Conservation (phyloP, 1,139 yeast genomes). For the Debaryomyces sp. region DNA sequence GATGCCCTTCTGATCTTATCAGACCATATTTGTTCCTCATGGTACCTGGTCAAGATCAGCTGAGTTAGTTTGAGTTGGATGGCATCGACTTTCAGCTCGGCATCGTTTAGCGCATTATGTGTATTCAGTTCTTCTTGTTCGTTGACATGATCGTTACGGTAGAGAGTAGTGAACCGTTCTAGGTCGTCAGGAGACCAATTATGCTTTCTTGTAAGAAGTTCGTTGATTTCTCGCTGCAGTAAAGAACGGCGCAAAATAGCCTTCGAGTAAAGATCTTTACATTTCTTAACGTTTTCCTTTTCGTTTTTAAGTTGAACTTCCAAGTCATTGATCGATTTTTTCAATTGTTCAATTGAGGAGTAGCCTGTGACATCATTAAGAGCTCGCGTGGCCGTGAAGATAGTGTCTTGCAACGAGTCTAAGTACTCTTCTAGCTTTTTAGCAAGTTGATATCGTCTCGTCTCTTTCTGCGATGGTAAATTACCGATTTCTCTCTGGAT, state of each 20-base stretch:
- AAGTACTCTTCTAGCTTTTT: constrained; percentile 53
- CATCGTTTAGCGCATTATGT: constrained; percentile 49
- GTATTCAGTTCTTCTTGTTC: constrained; percentile 62
- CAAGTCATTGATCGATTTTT: constrained; percentile 56
- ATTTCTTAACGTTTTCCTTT: constrained; percentile 49
- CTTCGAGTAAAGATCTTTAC: constrained; percentile 57
- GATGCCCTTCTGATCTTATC: constrained; percentile 93
- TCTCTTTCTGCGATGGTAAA: constrained; percentile 37
- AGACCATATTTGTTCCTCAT: constrained; percentile 98
- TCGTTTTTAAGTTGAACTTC: constrained; percentile 52
- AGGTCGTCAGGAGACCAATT: constrained; percentile 79
- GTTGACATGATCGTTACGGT: constrained; percentile 78
- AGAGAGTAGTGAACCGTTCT: constrained; percentile 80
- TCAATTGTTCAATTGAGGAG: constrained; percentile 73
- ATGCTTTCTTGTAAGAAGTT: constrained; percentile 80
- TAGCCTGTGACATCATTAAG: constrained; percentile 94
- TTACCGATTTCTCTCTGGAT: constrained; percentile 26
- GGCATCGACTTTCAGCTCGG: constrained; percentile 71
- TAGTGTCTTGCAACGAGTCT: constrained; percentile 65
- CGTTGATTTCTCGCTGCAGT: constrained; percentile 87
- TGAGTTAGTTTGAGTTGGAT: constrained; percentile 70
- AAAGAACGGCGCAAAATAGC: constrained; percentile 68
- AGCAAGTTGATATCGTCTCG: constrained; percentile 17
- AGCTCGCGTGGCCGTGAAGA: constrained; percentile 70
- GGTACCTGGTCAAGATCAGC: constrained; percentile 84